Evolutionary conservation across 768 basidiomycete genomes (phyloP).

Genomic region (Panaeolus cyanescens): DNA sequence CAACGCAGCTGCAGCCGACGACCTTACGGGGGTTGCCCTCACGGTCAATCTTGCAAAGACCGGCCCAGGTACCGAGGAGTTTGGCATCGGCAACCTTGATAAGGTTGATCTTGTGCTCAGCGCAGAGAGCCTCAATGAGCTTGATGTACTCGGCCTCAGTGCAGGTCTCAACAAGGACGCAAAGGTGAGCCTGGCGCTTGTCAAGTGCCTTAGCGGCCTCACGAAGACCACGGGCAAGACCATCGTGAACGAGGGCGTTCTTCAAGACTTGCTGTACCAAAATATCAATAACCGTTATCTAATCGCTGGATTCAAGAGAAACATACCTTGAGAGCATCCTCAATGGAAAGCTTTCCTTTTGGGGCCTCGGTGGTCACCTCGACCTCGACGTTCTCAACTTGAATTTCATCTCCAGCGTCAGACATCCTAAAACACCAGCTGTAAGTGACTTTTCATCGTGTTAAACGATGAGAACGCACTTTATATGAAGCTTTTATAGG

Average conservation of each 20-base stretch:
- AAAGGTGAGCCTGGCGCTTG: conserved; percentile 97
- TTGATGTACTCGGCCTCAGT: conserved; percentile 99
- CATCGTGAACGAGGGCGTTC: conserved; percentile 97
- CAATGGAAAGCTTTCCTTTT: conserved; percentile 94
- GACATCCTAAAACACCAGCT: conserved; percentile 63
- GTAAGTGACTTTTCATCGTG: conserved; percentile 11
- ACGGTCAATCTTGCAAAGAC: conserved; percentile 99
- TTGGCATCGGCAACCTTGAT: conserved; percentile 99
- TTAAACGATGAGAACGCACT: conserved; percentile 8
- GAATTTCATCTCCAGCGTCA: conserved; percentile 97
- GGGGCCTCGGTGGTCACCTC: conserved; percentile 88
- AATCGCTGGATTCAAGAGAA: neutral
- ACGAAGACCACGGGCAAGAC: conserved; percentile 96
- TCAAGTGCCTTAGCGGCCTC: conserved; percentile 98
- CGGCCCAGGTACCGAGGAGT: conserved; percentile 97
- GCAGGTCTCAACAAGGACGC: conserved; percentile 98
- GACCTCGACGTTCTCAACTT: conserved; percentile 75
- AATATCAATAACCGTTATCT: conserved; percentile 7
- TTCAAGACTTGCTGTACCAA: conserved; percentile 90
- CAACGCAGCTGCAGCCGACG: conserved; percentile 91
- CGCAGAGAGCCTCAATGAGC: conserved; percentile 99
- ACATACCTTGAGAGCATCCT: conserved; percentile 86
- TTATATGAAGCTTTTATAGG: conserved; percentile 42
- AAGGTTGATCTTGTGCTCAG: conserved; percentile 98
- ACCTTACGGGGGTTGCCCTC: conserved; percentile 98